These are phyloP conservation scores for Hypoxylon sp. DNA, from an alignment of 2,329 filamentous ascomycete genomes.

Conservation along the genomic window DNA sequence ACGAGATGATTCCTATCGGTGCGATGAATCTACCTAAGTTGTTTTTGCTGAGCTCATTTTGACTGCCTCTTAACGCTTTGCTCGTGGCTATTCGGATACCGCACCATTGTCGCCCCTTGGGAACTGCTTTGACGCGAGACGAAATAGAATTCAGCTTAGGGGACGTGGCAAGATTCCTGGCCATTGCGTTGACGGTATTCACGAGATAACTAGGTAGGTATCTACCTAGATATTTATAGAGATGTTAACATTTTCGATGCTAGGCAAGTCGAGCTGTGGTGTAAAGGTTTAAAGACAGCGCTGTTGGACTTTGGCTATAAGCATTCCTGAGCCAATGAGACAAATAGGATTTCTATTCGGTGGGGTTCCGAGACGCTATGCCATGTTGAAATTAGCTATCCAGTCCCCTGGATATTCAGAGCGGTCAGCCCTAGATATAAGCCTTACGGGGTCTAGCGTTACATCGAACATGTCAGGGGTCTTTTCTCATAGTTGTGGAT, in stretches of 20 bases:
- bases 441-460: background rate
- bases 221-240: background rate
- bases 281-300: background rate
- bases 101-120: too few species aligned
- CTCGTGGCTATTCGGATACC: too few species aligned
- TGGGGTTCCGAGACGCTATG: background rate
- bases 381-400: slow-evolving; percentile 8
- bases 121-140: background rate
- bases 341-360: background rate
- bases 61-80: too few species aligned
- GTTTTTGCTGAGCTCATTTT: background rate
- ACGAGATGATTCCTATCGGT: background rate
- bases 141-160: too few species aligned
- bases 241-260: background rate
- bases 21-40: background rate
- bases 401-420: background rate
- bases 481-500: background rate
- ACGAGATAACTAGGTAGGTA: background rate
- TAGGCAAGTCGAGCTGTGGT: background rate
- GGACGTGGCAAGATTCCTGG: too few species aligned
- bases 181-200: too few species aligned
- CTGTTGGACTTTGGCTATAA: background rate
- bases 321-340: background rate
- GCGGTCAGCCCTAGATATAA: background rate
- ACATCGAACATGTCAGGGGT: slow-evolving; percentile 5